Evolutionary conservation across 2,329 filamentous ascomycete genomes (phyloP).

Genomic region (Bipolaris oryzae): DNA sequence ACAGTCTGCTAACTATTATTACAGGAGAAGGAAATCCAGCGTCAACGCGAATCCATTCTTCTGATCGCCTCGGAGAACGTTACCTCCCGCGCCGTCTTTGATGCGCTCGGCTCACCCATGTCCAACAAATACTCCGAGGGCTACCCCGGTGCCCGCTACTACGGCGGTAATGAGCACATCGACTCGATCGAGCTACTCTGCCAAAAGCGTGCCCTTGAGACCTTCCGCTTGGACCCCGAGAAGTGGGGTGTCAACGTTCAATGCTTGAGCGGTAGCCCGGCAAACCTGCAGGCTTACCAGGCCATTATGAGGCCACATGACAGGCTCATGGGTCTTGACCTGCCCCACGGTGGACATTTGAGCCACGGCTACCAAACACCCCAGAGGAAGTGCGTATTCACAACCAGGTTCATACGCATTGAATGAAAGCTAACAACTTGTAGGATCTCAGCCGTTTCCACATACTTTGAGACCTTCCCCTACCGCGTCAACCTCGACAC

Average conservation of each 20-base stretch:
- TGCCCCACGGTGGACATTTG: slow-evolving; percentile 92
- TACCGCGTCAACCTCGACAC: slow-evolving; percentile 91
- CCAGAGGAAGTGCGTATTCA: slow-evolving; percentile 73
- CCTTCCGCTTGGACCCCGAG: slow-evolving; percentile 80
- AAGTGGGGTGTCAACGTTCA: slow-evolving; percentile 99
- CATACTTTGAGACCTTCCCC: slow-evolving; percentile 97
- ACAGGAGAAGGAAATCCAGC: slow-evolving; percentile 89
- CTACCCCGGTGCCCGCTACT: slow-evolving; percentile 94
- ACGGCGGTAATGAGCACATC: slow-evolving; percentile 96
- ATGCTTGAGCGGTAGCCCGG: slow-evolving; percentile 81
- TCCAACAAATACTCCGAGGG: slow-evolving; percentile 98
- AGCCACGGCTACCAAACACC: slow-evolving; percentile 98
- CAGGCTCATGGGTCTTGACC: slow-evolving; percentile 93
- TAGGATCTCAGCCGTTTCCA: slow-evolving; percentile 92
- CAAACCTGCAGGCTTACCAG: slow-evolving; percentile 98
- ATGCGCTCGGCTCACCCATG: slow-evolving; percentile 59
- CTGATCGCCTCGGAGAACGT: slow-evolving; percentile 50
- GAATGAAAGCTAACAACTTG: slow-evolving; percentile 19
- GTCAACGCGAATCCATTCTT: slow-evolving; percentile 97
- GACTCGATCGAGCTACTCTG: slow-evolving; percentile 88
- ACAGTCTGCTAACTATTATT: slow-evolving; percentile 21
- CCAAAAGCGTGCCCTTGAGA: slow-evolving; percentile 85
- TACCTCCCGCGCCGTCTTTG: slow-evolving; percentile 48
- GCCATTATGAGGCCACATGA: slow-evolving; percentile 96
- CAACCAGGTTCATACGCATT: not conserved